These are phyloP conservation scores for Chlorella sp. DNA, from an alignment of 139 green algal species.

Conservation along the genomic window DNA sequence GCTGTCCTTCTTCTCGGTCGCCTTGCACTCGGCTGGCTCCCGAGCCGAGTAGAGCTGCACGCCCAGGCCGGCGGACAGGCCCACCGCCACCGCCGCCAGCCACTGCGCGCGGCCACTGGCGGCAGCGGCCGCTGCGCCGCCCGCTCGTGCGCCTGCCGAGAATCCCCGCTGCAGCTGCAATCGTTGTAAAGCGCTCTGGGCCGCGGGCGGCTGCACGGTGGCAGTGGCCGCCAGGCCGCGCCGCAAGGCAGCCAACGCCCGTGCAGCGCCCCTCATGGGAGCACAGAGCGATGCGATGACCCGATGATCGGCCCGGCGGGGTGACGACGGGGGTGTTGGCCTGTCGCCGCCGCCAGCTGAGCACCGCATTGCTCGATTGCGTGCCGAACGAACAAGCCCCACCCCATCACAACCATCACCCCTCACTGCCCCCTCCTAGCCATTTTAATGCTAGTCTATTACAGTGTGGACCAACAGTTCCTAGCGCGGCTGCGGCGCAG, in stretches of 20 bases:
- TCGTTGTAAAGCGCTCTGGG: too few relatives aligned
- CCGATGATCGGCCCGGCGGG: too few relatives aligned
- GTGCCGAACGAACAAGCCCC: too few relatives aligned
- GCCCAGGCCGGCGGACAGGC: slow-evolving; percentile 19
- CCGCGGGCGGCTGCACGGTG: neutral
- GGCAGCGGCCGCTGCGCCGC: neutral
- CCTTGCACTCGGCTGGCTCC: slow-evolving; percentile 20
- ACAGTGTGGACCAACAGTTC: too few relatives aligned
- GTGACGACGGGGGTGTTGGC: too few relatives aligned
- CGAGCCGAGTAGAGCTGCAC: neutral
- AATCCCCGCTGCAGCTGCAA: neutral
- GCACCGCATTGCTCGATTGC: too few relatives aligned
- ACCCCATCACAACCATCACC: too few relatives aligned
- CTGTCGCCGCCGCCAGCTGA: too few relatives aligned
- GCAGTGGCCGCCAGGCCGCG: neutral
- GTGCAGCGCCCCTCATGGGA: neutral
- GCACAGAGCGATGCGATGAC: too few relatives aligned
- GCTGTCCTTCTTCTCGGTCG: neutral
- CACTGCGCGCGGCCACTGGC: neutral
- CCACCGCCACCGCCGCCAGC: slow-evolving; percentile 19
- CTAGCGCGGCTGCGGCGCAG: too few relatives aligned
- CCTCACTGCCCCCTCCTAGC: too few relatives aligned
- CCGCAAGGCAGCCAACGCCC: neutral
- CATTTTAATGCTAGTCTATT: too few relatives aligned
- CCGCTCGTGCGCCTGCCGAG: neutral